Conservation (phyloP, 2,329 filamentous ascomycete species). For the Akanthomyces dipterigenus region DNA sequence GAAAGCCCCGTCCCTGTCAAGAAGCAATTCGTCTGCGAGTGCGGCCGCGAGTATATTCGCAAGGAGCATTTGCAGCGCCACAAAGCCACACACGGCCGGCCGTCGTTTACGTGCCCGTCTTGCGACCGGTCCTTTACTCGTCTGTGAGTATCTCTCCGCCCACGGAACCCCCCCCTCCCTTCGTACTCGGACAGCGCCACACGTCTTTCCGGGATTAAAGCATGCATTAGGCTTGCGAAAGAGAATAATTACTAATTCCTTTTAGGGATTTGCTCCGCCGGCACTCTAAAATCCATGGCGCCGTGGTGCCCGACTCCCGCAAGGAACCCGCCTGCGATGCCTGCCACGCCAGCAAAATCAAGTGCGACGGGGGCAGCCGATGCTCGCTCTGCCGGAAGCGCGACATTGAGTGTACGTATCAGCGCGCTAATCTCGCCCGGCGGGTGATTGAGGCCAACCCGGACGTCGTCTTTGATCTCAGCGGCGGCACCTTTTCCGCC, state of each 20-base stretch:
- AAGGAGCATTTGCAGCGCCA: slow-evolving; percentile 35
- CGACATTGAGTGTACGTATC: slow-evolving; percentile 31
- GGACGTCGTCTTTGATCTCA: slow-evolving; percentile 4
- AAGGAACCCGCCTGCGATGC: slow-evolving; percentile 35
- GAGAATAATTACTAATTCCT: not conserved
- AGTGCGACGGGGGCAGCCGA: slow-evolving; percentile 33
- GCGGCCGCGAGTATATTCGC: slow-evolving; percentile 33
- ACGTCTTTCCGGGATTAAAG: not conserved
- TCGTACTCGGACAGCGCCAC: not conserved
- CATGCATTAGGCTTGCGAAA: not conserved
- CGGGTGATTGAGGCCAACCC: slow-evolving; percentile 6
- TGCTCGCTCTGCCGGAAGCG: slow-evolving; percentile 35
- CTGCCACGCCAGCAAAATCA: slow-evolving; percentile 39
- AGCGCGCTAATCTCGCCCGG: slow-evolving; percentile 15
- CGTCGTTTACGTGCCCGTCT: slow-evolving; percentile 28
- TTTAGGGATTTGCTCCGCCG: slow-evolving; percentile 31
- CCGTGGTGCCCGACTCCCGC: slow-evolving; percentile 24
- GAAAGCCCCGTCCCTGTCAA: not conserved
- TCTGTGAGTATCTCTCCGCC: slow-evolving; percentile 24
- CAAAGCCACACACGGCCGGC: slow-evolving; percentile 31
- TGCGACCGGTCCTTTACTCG: slow-evolving; percentile 33
- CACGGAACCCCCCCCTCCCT: too few relatives aligned
- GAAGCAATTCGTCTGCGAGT: slow-evolving; percentile 24
- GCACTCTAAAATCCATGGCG: slow-evolving; percentile 29
- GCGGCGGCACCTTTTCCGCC: slow-evolving; percentile 7